These are phyloP conservation scores for Microcyclospora tardicrescens DNA, from an alignment of 2,329 filamentous ascomycete genomes.

Conservation along the genomic window DNA sequence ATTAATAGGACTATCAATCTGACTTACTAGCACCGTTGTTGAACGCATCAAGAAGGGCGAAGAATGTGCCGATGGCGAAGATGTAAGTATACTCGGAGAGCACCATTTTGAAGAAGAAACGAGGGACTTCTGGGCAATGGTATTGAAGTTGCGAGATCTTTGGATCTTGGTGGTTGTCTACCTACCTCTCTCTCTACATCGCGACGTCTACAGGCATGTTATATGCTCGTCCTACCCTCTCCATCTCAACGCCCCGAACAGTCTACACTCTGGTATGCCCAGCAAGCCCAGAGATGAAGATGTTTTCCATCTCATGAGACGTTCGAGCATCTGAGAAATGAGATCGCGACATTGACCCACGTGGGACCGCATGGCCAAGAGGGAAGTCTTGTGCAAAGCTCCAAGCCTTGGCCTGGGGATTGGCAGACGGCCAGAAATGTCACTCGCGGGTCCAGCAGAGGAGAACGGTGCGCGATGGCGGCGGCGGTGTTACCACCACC, in stretches of 20 bases:
- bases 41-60: slow-evolving; percentile 54
- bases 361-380: neutral
- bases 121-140: neutral
- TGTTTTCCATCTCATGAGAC: neutral
- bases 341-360: neutral
- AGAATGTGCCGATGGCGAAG: slow-evolving; percentile 51
- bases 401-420: neutral
- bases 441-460: neutral
- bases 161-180: neutral
- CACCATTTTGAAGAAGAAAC: slow-evolving; percentile 4
- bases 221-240: neutral
- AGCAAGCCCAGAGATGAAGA: neutral
- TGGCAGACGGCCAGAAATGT: neutral
- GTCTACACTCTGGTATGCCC: too few species aligned
- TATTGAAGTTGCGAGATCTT: neutral
- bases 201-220: neutral
- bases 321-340: neutral
- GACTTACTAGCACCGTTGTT: slow-evolving; percentile 43
- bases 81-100: slow-evolving; percentile 49
- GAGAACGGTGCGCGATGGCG: too few species aligned
- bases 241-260: neutral
- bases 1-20: neutral
- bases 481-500: too few species aligned
- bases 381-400: neutral
- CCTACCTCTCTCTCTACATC: neutral